Base-by-base conservation (phyloP, 352 stramenopile species). In the Globisporangium heterothallicum region DNA sequence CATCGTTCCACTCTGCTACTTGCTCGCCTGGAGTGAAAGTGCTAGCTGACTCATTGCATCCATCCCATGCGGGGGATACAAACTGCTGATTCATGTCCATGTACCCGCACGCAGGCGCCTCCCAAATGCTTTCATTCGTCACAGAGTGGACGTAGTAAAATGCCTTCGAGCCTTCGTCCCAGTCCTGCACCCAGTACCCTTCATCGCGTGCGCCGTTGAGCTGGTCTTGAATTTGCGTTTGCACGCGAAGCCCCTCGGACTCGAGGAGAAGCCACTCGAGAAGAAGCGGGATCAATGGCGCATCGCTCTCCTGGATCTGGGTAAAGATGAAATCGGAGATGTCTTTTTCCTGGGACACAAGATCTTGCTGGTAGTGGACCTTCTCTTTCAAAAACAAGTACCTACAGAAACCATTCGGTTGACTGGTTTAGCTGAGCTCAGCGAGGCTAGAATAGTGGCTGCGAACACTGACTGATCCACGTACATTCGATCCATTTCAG, bases 351-450 rank as follows among this genome's bases (percentile, higher is more conserved):
- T 85, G 74, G 0, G 70, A 65, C 4, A 85, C 78, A 10, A 92
- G 66, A 45, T 92, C 80, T 22, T 88, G 64, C 19, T 82, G 66
- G 43, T 77, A 70, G 43, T 92, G 80, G 9, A 92, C 72, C 42
- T 92, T 92, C 45, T 92, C 80, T 42, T 92, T 92, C 9, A 92
- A 56, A 55, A 73, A 92, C 14, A 92, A 59, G 51, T 90, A 89
- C 45, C 76, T 88, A 47, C 26, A 14, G 22, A 19, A 5, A 29
- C n/a, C n/a, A n/a, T n/a, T n/a, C n/a, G n/a, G n/a, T n/a, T n/a
- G n/a, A n/a, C n/a, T n/a, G n/a, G n/a, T n/a, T n/a, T n/a, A n/a
- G n/a, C n/a, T n/a, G n/a, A n/a, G n/a, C n/a, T n/a, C n/a, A n/a
- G n/a, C n/a, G n/a, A n/a, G n/a, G n/a, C n/a, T n/a, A 3, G 30